phyloP scores from a whole-genome alignment of 352 stramenopile genomes.

The Phytophthora rubi region DNA sequence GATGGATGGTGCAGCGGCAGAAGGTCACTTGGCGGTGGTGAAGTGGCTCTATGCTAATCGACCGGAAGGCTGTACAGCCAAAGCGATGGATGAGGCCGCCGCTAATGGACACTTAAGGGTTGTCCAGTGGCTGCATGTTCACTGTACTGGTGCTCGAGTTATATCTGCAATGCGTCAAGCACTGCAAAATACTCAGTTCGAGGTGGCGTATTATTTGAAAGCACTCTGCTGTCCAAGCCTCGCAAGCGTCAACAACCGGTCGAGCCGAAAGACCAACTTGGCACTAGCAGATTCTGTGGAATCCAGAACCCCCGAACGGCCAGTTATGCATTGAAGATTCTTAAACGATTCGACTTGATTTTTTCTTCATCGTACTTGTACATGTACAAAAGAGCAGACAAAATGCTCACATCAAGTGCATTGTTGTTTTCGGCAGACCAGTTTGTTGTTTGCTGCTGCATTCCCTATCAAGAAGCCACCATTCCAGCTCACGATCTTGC shows the following conservation, averaged over 20 bases:
- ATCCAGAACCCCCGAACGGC: neutral
- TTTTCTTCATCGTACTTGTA: no score
- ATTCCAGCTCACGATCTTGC: no score
- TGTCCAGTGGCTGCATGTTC: neutral
- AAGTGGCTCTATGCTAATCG: slow-evolving; percentile 4
- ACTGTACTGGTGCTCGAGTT: slow-evolving; percentile 3
- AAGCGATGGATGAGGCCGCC: neutral
- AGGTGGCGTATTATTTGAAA: neutral
- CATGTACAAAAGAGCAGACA: no score
- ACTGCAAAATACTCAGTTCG: neutral
- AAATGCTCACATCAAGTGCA: no score
- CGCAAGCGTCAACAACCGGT: neutral
- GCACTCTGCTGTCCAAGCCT: neutral
- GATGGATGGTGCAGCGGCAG: neutral
- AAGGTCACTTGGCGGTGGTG: slow-evolving; percentile 7
- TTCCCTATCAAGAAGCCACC: no score
- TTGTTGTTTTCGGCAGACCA: no score
- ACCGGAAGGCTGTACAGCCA: neutral
- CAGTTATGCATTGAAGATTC: neutral
- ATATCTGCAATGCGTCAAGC: neutral
- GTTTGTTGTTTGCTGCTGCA: no score
- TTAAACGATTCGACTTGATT: neutral
- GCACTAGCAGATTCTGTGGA: neutral
- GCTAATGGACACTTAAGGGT: slow-evolving; percentile 6
- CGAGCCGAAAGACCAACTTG: neutral